Conservation (phyloP, 2,329 filamentous ascomycete species). For the Claviceps cyperi region DNA sequence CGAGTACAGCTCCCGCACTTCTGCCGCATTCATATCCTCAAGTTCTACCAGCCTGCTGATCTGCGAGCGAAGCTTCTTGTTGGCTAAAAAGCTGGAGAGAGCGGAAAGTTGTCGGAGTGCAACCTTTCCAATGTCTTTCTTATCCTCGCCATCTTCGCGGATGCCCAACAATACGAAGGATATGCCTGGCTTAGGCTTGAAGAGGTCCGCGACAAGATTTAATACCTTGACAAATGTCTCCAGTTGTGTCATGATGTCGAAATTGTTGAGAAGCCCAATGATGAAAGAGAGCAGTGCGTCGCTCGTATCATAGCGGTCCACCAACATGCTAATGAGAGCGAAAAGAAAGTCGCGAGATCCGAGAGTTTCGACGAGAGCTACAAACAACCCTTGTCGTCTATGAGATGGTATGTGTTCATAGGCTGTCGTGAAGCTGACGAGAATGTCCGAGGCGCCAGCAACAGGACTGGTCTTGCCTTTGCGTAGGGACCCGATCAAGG, state of each 20-base stretch:
- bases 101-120: conserved; percentile 41
- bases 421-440: conserved; percentile 91
- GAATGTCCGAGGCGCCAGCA: conserved; percentile 70
- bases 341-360: conserved; percentile 79
- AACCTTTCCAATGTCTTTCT: conserved; percentile 31
- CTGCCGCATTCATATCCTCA: conserved; percentile 52
- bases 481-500: conserved; percentile 71
- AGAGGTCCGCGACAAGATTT: conserved; percentile 58
- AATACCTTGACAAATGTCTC: conserved; percentile 65
- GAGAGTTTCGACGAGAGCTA: conserved; percentile 70
- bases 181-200: conserved; percentile 58
- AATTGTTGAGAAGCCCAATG: conserved; percentile 56
- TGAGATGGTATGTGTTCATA: conserved; percentile 93
- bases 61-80: conserved; percentile 40
- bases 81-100: conserved; percentile 43
- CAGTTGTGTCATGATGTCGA: conserved; percentile 62
- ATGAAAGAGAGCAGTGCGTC: conserved; percentile 63
- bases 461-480: conserved; percentile 66
- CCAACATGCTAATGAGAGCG: conserved; percentile 74
- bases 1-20: conserved; percentile 54
- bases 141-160: conserved; percentile 30
- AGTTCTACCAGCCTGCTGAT: conserved; percentile 41
- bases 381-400: conserved; percentile 67
- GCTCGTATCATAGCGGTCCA: conserved; percentile 75
- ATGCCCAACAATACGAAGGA: conserved; percentile 57